Evolutionary conservation across 2,329 filamentous ascomycete genomes (phyloP), one percentile per base, ranked within the genome.

Genomic region (Nemania sp.): DNA sequence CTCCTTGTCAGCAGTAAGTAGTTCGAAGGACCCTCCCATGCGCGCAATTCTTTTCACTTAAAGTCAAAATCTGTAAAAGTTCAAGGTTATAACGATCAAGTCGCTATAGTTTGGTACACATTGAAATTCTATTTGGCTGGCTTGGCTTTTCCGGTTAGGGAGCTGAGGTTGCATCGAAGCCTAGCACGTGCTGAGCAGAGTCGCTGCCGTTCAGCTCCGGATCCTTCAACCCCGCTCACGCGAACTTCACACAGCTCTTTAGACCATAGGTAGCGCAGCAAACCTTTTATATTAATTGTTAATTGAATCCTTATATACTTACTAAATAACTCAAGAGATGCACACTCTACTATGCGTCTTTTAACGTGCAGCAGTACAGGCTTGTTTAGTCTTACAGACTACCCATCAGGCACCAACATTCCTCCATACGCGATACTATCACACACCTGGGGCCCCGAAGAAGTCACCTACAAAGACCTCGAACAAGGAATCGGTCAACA

Each of bases 401-500:
- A 18, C 35, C 38, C 24, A 2, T 10, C 32, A 43, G 54, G 54
- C 22, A 45, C 20, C 54, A 22, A 10, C 35, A 43, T 45, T 26
- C 38, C 54, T 8, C 54, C 54, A 38, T 57, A 57, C 38, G 54
- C 54, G 24, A 57, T 45, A 20, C 38, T 57, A 4, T 57, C 54
- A 35, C 54, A 57, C 38, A 57, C 54, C 20, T 57, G 54, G 54
- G 54, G 54, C 38, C 11, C 54, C 5, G 54, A 57, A 2, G 54
- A 57, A 32, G 54, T 57, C 35, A 45, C 54, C 22, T 57, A 57
- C 38, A 11, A 57, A 29, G 54, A 57, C 24, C 20, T 57, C 13
- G 38, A 20, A 27, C 54, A 29, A 18, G 24, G 38, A 45, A 57
- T 29, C 35, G 35, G 24, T 3, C 24, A 8, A 43, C 24, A 45